Evolutionary conservation across 2,329 filamentous ascomycete species (phyloP), one percentile per base, ranked within the genome.

Genomic region (Cladophialophora psammophila): DNA sequence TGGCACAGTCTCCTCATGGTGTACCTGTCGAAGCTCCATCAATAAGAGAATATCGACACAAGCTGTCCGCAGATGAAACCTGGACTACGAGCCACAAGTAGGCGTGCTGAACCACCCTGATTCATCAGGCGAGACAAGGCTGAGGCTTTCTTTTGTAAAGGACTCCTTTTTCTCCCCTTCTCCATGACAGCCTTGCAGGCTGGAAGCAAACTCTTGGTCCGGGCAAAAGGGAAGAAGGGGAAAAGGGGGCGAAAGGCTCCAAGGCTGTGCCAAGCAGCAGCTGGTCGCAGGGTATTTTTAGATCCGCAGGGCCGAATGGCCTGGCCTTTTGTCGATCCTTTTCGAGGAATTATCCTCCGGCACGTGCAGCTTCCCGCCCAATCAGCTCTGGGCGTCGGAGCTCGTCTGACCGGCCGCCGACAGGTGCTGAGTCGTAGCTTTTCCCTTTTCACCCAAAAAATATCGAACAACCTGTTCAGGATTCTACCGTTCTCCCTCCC

Each of bases 261-360:
- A 45, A 12, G 35, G n/a, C 13, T n/a, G 48, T 53, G 42, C 34
- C 34, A 26, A 52, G 42, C 18, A 40, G n/a, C 34, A 58, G 34
- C 12, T 6, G 53, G 31, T 13, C 15, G 38, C n/a, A 9, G 40
- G 38, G n/a, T 61, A 61, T 61, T 61, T 61, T 54, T 61, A 60
- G 57, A 50, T 45, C 40, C 40, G 36, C 18, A 35, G 57, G 40
- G 15, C 34, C 40, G 34, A 18, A n/a, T 48, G 57, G n/a, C 35
- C 57, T 45, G 57, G 40, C 40, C 40, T n/a, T 45, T 50, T 26
- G 45, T 26, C 45, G 45, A 50, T 6, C 36, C 18, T 50, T 4
- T 50, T 35, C 40, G 40, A 40, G 8, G 57, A 35, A 20, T 60
- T 60, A 26, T 20, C 15, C 13, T 13, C 57, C 38, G 40, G 57